phyloP scores from a whole-genome alignment of 768 basidiomycete species.

The Xanthoconium stramineum region DNA sequence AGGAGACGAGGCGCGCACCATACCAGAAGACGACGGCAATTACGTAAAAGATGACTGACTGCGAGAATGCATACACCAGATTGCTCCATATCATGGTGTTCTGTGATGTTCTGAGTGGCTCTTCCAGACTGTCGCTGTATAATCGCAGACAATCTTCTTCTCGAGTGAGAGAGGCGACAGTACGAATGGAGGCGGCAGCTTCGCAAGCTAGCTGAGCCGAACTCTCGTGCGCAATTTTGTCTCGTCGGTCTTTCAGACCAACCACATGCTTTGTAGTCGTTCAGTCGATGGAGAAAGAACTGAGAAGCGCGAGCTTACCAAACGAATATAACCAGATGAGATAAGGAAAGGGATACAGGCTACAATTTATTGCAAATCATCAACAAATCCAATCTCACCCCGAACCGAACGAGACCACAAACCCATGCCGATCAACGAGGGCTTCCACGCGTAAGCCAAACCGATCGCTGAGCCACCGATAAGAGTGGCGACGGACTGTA shows the following conservation, averaged over 20 bases:
- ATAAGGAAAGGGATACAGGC: conserved; percentile 69
- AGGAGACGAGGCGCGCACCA: conserved; percentile 60
- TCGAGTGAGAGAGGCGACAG: conserved; percentile 84
- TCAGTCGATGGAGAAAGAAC: conserved; percentile 4
- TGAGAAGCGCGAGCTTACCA: conserved; percentile 42
- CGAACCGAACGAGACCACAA: not conserved
- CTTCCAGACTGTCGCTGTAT: conserved; percentile 70
- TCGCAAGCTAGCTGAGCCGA: conserved; percentile 92
- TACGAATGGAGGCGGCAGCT: conserved; percentile 85
- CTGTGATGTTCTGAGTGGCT: conserved; percentile 65
- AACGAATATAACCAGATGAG: conserved; percentile 78
- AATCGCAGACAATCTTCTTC: conserved; percentile 74
- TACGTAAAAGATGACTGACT: conserved; percentile 72
- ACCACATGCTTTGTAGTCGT: conserved; percentile 58
- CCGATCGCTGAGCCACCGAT: conserved; percentile 74
- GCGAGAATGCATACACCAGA: conserved; percentile 67
- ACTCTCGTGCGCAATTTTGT: conserved; percentile 73
- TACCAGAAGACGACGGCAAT: conserved; percentile 85
- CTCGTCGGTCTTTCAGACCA: conserved; percentile 79
- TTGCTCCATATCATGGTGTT: conserved; percentile 63
- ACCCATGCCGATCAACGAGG: conserved; percentile 74
- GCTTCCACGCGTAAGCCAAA: conserved; percentile 70
- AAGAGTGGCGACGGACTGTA: conserved; percentile 71
- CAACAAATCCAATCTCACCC: not conserved
- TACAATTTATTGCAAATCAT: not conserved